Conservation (phyloP, 1,139 yeast genomes). For the Geotrichum fermentans region DNA sequence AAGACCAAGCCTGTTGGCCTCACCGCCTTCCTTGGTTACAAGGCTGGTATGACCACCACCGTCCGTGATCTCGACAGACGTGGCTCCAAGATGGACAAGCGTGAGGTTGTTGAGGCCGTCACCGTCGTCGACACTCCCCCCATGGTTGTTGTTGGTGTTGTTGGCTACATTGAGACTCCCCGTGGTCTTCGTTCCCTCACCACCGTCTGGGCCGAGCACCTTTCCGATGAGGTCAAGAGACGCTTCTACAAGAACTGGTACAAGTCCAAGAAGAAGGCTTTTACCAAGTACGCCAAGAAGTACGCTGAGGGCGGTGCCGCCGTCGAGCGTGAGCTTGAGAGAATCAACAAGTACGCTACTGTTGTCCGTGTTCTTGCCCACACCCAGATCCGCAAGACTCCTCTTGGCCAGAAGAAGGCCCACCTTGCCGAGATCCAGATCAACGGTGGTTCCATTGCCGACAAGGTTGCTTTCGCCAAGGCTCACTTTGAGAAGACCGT, state of each 20-base stretch:
- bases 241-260: conserved; percentile 99
- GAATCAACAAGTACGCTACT: conserved; percentile 97
- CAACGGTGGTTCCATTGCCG: conserved; percentile 98
- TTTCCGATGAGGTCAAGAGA: conserved; percentile 97
- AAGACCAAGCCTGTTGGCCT: conserved; percentile 97
- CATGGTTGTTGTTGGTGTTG: conserved; percentile 98
- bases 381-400: conserved; percentile 99
- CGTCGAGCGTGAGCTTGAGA: conserved; percentile 93
- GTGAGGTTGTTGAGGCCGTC: conserved; percentile 99
- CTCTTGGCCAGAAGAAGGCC: conserved; percentile 98
- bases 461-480: conserved; percentile 97
- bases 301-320: conserved; percentile 88
- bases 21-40: conserved; percentile 98
- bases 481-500: conserved; percentile 99
- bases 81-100: conserved; percentile 99
- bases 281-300: conserved; percentile 99
- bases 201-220: conserved; percentile 99
- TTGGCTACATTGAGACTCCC: conserved; percentile 99
- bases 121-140: conserved; percentile 99
- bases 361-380: conserved; percentile 99
- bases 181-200: conserved; percentile 99
- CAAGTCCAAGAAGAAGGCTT: conserved; percentile 99
- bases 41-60: conserved; percentile 99
- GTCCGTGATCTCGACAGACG: conserved; percentile 99
- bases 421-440: conserved; percentile 99